Evolutionary conservation across 306 rosid genomes (phyloP), one percentile per base, ranked within the genome.

Genomic region (Vicia villosa): DNA sequence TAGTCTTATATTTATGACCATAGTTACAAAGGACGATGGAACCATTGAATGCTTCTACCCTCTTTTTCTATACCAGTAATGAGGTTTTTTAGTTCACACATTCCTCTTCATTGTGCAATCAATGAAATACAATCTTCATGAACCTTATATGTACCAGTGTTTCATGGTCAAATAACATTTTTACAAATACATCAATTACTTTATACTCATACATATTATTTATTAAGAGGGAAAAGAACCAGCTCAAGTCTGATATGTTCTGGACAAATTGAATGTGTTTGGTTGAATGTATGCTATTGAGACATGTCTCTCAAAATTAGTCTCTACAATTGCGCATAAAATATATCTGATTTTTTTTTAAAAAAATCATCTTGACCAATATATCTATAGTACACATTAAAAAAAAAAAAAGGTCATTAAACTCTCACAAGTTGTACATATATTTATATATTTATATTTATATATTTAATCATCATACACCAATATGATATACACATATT

Each of bases 31-130:
- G 52, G 22, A 14, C 14, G n/a, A 17, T 2, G 34, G 51, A 41
- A 3, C 32, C 21, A 61, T 51, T 78, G 60, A 74, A 74, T 78
- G 80, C 52, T 42, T 74, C 52, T 64, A 70, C 77, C 77, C 55
- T 74, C 50, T 66, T 66, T 51, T 0, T 63, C 68, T 24, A 42
- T 22, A 43, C 43, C 12, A 74, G 41, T 74, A 64, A 74, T 43
- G 64, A 34, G 8, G 13, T 30, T 56, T 12, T 72, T 56, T 14
- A 43, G 36, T 45, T 20, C 69, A 63, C 34, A 13, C 57, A 58
- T n/a, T 5, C 24, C 3, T 17, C 22, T 22, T 20, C 46, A 66
- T 49, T 49, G 72, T 80, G 60, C 45, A 26, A 45, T 3, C 6
- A 34, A 52, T 52, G 32, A 52, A 52, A 52, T 2, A 11, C 6